Evolutionary conservation across 2,329 filamentous ascomycete species (phyloP), one percentile per base, ranked within the genome.

Genomic region (Penicillium sp.): DNA sequence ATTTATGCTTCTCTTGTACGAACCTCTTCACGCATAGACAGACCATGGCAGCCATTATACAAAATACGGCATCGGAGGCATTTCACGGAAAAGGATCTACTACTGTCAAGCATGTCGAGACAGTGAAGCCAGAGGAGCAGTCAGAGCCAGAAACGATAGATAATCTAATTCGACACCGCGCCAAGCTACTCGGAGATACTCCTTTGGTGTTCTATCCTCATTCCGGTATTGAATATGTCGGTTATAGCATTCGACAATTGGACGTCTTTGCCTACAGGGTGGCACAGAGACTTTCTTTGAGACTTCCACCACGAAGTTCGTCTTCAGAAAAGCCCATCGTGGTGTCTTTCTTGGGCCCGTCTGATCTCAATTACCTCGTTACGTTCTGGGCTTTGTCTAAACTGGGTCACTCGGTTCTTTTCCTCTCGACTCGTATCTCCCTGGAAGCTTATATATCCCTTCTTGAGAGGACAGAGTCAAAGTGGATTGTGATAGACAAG

Each of bases 351-450:
- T 68, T 85, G 2, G 81, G 79, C 0, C 73, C 75, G 0, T 83
- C 81, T 1, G 79, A 80, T 59, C 70, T 85, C 9, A 79, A 82
- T 54, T 82, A 82, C 58, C 72, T 83, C 38, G 70, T 84, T 35
- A 79, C 80, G 3, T 70, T 81, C 43, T 73, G 84, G 46, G 82
- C 80, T 0, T 63, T 86, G 48, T 77, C 75, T 26, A 78, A 81
- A 59, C 69, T 85, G 12, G 83, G 83, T 8, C 81, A 82, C 68
- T 78, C 81, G 0, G 73, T 77, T 2, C 68, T 85, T 1, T 75
- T 83, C 33, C 71, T 85, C 1, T 84, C 81, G 0, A 82, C 79
- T 2, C 70, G 82, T 6, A 73, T 84, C 2, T 75, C 81, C 1
- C 72, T 74, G 2, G 74, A 77, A 52, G 82, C 82, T 5, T 79